These are phyloP conservation scores for Chaetothyriales sp. DNA, from an alignment of 2,329 filamentous ascomycete species.

Conservation along the genomic window DNA sequence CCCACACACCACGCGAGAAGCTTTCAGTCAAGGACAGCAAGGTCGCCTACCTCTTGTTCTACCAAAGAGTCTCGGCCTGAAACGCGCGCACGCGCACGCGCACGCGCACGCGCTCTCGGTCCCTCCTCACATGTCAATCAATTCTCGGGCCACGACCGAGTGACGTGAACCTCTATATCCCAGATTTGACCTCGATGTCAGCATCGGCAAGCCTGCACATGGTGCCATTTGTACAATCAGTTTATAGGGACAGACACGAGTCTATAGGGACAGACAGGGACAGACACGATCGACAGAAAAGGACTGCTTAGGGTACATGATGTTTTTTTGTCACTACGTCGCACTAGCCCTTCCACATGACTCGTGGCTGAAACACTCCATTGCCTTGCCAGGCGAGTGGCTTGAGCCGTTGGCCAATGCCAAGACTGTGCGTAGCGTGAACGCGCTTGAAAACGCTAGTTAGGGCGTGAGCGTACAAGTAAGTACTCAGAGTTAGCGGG, in stretches of 20 bases:
- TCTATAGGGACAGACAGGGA: background rate
- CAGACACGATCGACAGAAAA: background rate
- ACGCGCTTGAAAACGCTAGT: too few species aligned
- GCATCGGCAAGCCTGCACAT: background rate
- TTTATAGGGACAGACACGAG: background rate
- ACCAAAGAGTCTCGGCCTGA: constrained; percentile 45
- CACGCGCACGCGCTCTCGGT: too few species aligned
- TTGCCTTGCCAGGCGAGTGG: background rate
- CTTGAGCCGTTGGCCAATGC: background rate
- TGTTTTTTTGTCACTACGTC: background rate
- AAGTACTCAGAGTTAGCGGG: too few species aligned
- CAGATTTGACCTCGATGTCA: background rate
- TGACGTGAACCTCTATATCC: background rate
- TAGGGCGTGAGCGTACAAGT: too few species aligned
- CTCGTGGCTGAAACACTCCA: background rate
- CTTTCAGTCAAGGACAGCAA: constrained; percentile 76
- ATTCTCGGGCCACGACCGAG: background rate
- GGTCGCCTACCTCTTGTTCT: constrained; percentile 93
- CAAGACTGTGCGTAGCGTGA: background rate
- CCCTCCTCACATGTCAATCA: background rate
- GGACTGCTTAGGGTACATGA: background rate
- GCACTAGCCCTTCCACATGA: background rate
- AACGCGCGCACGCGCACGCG: background rate
- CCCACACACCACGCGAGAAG: constrained; percentile 41
- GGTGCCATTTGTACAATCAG: background rate